Evolutionary conservation across 257 asterid species (phyloP).

Genomic region (Cordia subcordata): DNA sequence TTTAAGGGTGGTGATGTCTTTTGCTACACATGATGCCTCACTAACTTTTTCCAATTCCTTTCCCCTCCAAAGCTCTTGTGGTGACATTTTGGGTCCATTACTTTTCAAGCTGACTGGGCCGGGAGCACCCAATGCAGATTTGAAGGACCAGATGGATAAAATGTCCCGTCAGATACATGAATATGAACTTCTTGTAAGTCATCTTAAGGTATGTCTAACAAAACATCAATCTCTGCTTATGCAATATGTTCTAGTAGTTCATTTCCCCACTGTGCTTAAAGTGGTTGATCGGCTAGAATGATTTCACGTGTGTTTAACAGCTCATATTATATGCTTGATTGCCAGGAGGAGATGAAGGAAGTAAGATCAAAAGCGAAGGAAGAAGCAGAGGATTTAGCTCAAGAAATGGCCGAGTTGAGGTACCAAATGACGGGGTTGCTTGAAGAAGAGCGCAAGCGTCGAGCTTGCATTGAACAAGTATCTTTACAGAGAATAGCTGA

Average conservation of each 20-base stretch:
- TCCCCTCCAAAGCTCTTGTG: slow-evolving; percentile 37
- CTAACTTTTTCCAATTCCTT: neutral
- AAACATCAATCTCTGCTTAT: neutral
- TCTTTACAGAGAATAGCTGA: slow-evolving; percentile 80
- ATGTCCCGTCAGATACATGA: slow-evolving; percentile 54
- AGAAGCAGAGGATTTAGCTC: slow-evolving; percentile 89
- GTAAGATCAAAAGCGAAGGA: slow-evolving; percentile 78
- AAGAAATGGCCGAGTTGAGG: slow-evolving; percentile 97
- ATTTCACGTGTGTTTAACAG: neutral
- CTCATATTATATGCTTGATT: slow-evolving; percentile 9
- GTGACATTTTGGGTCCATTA: slow-evolving; percentile 44
- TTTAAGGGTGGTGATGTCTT: no score
- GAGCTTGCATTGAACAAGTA: slow-evolving; percentile 72
- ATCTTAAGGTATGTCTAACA: slow-evolving; percentile 57
- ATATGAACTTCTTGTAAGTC: slow-evolving; percentile 46
- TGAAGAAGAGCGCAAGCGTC: slow-evolving; percentile 82
- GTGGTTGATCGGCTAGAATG: no score
- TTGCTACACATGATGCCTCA: no score
- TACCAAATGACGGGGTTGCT: slow-evolving; percentile 72
- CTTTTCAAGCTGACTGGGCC: slow-evolving; percentile 32
- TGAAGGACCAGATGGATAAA: slow-evolving; percentile 36
- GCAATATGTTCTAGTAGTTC: neutral
- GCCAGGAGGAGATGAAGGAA: slow-evolving; percentile 60
- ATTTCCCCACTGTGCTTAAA: no score
- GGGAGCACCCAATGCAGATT: slow-evolving; percentile 40